Evolutionary conservation across 2,329 filamentous ascomycete species (phyloP), one percentile per base, ranked within the genome.

Genomic region (Aspergillus japonicus): DNA sequence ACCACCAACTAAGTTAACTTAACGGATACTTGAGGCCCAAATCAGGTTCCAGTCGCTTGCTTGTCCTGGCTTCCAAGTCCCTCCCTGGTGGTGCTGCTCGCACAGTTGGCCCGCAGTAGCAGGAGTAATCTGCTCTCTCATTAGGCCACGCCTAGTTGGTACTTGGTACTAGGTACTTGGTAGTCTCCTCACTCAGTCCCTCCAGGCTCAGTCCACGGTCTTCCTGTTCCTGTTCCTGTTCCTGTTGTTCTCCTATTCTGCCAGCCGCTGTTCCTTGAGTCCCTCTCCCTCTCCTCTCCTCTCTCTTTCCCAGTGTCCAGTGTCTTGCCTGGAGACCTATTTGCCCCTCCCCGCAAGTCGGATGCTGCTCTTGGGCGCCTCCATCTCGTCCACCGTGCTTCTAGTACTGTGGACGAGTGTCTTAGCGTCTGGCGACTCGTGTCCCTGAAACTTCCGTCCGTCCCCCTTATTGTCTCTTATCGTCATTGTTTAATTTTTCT

Each of bases 341-440:
- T 35, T 42, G 53, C 53, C 51, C 57, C 61, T 58, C 59, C 59
- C 54, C 56, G 62, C 62, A 63, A 65, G 57, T 70, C 66, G 69
- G 65, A 74, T 74, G 72, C 66, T 65, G 69, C 65, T 69, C 64
- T 62, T 65, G 64, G 69, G 63, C 64, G 44, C 57, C 31, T 63
- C 55, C 54, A 56, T 65, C 68, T 73, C 70, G 71, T 73, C 68
- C 70, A 72, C 68, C 57, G 68, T 68, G 64, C 67, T 66, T 54
- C 54, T 60, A 50, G 69, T 69, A 53, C 68, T 57, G 71, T 73
- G 71, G 72, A 71, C 71, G 70, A 69, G 68, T 64, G 66, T 59
- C 56, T 59, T 67, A 59, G 47, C 56, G 50, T 66, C 61, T 62
- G 53, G 50, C 54, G 26, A 57, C 49, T 52, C 54, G 49, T 58